Evolutionary conservation across 106 monocot genomes (phyloP).

Genomic region (Amphibolis antarctica): DNA sequence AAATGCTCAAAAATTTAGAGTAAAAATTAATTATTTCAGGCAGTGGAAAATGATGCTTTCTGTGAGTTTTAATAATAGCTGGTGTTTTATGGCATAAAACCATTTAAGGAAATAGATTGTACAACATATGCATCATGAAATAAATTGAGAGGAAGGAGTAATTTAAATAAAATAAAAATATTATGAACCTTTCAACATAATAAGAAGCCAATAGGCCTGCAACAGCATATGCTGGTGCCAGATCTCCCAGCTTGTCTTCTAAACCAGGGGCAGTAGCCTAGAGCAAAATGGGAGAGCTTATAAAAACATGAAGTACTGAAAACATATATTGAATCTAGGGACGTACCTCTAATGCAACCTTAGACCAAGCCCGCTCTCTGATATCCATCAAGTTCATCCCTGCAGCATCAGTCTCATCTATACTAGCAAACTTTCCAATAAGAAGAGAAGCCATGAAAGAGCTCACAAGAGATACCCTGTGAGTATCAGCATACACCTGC

Average conservation of each 20-base stretch:
- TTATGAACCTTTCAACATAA: conserved; percentile 51
- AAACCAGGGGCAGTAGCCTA: conserved; percentile 86
- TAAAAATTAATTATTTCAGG: neutral
- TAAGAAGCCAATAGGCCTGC: conserved; percentile 77
- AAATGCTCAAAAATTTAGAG: neutral
- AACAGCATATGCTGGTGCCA: conserved; percentile 76
- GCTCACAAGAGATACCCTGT: conserved; percentile 95
- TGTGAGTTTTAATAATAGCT: too few relatives aligned
- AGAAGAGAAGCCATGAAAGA: conserved; percentile 87
- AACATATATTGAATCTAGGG: neutral
- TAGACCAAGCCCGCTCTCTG: conserved; percentile 59
- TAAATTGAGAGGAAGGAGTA: neutral
- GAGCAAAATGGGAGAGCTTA: conserved; percentile 3
- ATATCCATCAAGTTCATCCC: conserved; percentile 99
- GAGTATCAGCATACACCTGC: conserved; percentile 61
- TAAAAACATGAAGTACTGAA: neutral
- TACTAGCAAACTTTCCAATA: conserved; percentile 60
- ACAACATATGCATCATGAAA: neutral
- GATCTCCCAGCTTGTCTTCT: conserved; percentile 78
- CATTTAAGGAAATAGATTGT: neutral
- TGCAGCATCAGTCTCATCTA: conserved; percentile 90
- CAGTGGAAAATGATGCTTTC: too few relatives aligned
- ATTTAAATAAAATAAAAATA: neutral
- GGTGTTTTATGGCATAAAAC: too few relatives aligned
- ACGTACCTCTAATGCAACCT: conserved; percentile 57